Conservation (phyloP, 495 filamentous ascomycete genomes). For the Evernia prunastri region DNA sequence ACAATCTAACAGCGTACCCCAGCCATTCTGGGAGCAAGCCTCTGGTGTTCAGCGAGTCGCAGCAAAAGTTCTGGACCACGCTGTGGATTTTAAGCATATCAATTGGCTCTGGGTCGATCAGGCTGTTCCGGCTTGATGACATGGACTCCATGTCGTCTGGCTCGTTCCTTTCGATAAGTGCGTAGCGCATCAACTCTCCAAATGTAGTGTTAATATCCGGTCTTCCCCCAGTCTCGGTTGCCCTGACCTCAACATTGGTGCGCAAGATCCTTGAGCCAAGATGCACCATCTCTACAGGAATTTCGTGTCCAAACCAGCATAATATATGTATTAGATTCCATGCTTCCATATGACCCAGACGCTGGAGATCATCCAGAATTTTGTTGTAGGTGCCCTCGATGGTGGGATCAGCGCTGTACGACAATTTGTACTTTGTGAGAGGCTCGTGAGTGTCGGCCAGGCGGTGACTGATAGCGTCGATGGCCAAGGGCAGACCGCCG, state of each 20-base stretch:
- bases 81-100: slow-evolving; percentile 71
- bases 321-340: slow-evolving; percentile 68
- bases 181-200: slow-evolving; percentile 60
- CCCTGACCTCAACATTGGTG: slow-evolving; percentile 43
- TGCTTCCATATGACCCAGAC: slow-evolving; percentile 53
- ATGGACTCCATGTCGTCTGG: slow-evolving; percentile 35
- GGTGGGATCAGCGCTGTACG: slow-evolving; percentile 61
- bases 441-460: slow-evolving; percentile 66
- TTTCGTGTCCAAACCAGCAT: slow-evolving; percentile 64
- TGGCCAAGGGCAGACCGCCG: slow-evolving; percentile 68
- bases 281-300: slow-evolving; percentile 67
- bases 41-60: slow-evolving; percentile 55
- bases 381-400: slow-evolving; percentile 62
- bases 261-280: slow-evolving; percentile 57
- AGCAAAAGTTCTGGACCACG: slow-evolving; percentile 74
- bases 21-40: slow-evolving; percentile 35
- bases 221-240: slow-evolving; percentile 45
- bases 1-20: slow-evolving; percentile 35
- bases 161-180: slow-evolving; percentile 61
- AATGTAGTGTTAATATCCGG: slow-evolving; percentile 62
- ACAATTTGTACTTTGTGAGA: slow-evolving; percentile 59
- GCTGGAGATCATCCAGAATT: slow-evolving; percentile 63
- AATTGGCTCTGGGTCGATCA: slow-evolving; percentile 48
- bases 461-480: slow-evolving; percentile 70
- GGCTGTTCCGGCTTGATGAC: slow-evolving; percentile 43